Conservation (phyloP, 805 yeast species). For the Blastobotrys terrestris region DNA sequence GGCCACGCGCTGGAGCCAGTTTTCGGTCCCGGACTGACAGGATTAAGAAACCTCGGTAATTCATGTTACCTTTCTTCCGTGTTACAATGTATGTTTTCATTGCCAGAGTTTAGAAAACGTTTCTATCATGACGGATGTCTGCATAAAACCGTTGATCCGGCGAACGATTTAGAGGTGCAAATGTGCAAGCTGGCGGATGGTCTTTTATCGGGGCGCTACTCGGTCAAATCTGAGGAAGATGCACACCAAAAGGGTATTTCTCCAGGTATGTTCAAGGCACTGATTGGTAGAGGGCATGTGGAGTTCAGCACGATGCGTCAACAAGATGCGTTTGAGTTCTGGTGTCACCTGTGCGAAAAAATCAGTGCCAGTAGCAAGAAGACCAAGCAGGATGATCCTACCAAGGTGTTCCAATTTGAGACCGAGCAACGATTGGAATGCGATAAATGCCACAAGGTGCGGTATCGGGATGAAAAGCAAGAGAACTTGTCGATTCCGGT, state of each 20-base stretch:
- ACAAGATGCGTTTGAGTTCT: constrained; percentile 93
- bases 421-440: constrained; percentile 60
- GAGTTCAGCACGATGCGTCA: constrained; percentile 86
- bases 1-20: constrained; percentile 63
- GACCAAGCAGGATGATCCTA: constrained; percentile 34
- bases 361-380: constrained; percentile 28
- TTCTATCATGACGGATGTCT: constrained; percentile 30
- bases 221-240: constrained; percentile 39
- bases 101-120: constrained; percentile 29
- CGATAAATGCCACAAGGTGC: constrained; percentile 52
- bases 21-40: constrained; percentile 74
- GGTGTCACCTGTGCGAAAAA: constrained; percentile 58
- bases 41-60: constrained; percentile 85
- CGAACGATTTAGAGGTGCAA: constrained; percentile 65
- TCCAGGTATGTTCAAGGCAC: constrained; percentile 68
- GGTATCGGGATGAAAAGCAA: constrained; percentile 46
- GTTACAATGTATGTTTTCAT: constrained; percentile 59
- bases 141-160: constrained; percentile 37
- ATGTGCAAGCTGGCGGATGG: constrained; percentile 78
- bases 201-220: constrained; percentile 63
- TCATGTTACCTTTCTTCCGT: constrained; percentile 86
- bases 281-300: constrained; percentile 69
- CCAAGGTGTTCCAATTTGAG: constrained; percentile 56
- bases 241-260: constrained; percentile 69
- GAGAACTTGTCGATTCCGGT: constrained; percentile 64